Conservation (phyloP, 1,284 basidiomycete species). For the Bondarzewia mesenterica region DNA sequence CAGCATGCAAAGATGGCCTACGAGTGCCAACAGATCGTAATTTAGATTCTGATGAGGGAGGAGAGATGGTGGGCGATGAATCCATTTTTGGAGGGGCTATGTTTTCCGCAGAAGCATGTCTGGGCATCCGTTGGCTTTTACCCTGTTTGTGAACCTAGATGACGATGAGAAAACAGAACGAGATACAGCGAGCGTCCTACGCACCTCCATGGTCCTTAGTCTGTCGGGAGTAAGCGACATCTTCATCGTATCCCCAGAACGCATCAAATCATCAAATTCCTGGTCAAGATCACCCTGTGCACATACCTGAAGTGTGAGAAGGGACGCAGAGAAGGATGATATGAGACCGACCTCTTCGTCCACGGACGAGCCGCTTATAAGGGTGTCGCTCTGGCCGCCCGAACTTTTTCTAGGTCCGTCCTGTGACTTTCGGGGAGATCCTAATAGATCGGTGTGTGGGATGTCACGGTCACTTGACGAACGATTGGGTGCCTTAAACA, state of each 20-base stretch:
- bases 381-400: slow-evolving; percentile 7
- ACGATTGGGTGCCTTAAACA: slow-evolving; percentile 33
- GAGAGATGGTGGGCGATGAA: not conserved
- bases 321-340: not conserved
- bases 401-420: slow-evolving; percentile 34
- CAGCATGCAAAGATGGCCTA: slow-evolving; percentile 36
- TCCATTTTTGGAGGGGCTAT: not conserved
- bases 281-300: slow-evolving; percentile 47
- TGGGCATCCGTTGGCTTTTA: not conserved
- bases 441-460: slow-evolving; percentile 10
- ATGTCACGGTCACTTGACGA: slow-evolving; percentile 23
- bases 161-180: not conserved
- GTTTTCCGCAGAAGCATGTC: slow-evolving; percentile 9
- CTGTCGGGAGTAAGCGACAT: slow-evolving; percentile 92
- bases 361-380: slow-evolving; percentile 4
- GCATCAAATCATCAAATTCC: slow-evolving; percentile 88
- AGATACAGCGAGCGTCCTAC: slow-evolving; percentile 8
- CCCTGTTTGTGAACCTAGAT: not conserved
- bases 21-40: slow-evolving; percentile 11
- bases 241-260: slow-evolving; percentile 84
- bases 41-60: not conserved
- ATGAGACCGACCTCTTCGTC: slow-evolving; percentile 9
- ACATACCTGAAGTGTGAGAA: not conserved
- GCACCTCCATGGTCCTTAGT: slow-evolving; percentile 84
- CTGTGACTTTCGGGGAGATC: slow-evolving; percentile 7